A percentile compares a stretch with the other conserved stretches of the same genome.
These are phyloP conservation scores for Ophiorrhiza pumila DNA, from an alignment of 257 asterid genomes.

Conservation along the genomic window DNA sequence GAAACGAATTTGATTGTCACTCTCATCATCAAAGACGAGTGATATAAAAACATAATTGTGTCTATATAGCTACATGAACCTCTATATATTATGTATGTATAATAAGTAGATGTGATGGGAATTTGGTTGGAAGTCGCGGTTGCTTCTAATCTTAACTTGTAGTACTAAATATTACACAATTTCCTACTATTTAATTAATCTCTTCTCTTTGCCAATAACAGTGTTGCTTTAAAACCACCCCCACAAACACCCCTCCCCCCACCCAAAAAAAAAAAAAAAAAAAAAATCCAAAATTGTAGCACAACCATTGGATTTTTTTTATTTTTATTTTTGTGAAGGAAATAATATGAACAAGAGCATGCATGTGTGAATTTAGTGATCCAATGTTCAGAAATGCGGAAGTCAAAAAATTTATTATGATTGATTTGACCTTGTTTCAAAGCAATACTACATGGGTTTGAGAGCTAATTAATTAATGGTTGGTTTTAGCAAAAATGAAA, in stretches of 20 bases:
- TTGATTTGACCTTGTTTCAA: background rate
- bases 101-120: constrained; percentile 53
- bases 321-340: background rate
- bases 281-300: too few species aligned
- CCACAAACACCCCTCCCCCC: too few species aligned
- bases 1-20: constrained; percentile 34
- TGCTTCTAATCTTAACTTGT: constrained; percentile 47
- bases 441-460: background rate
- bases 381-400: background rate
- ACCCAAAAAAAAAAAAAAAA: too few species aligned
- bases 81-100: too few species aligned
- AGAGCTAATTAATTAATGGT: too few species aligned
- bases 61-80: too few species aligned
- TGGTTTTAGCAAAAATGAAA: too few species aligned
- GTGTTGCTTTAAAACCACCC: background rate
- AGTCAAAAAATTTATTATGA: background rate
- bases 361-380: constrained; percentile 7
- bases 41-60: too few species aligned
- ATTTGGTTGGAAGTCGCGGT: constrained; percentile 73
- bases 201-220: background rate
- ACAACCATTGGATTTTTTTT: too few species aligned
- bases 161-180: constrained; percentile 40
- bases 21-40: too few species aligned
- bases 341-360: constrained; percentile 1
- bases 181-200: constrained; percentile 15